Base-by-base conservation (phyloP, 306 rosid species). In the Pueraria montana region DNA sequence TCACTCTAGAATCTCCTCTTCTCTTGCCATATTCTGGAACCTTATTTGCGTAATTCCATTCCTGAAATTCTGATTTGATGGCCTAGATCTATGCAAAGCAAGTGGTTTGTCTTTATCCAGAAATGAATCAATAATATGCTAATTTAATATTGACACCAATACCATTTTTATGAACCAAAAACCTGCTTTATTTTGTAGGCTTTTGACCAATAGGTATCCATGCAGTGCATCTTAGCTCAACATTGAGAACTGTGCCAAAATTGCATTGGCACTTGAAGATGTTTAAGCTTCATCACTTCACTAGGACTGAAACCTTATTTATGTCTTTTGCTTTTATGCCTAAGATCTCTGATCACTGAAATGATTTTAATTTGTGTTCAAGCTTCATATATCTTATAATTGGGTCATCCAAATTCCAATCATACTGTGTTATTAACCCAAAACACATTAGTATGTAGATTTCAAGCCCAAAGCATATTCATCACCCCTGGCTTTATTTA, bases 371-470 rank as follows among this genome's bases (percentile, higher is more conserved):
- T 58, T 42, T 71, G 38, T 80, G 24, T 12, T 58, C 63, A 30
- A 18, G 32, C 48, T 34, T 52, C 30, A 52, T 46, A 52, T 11
- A 80, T 70, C 71, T 56, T 70, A 56, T 80, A 26, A 66, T 36
- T 65, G 42, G 42, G 13, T n/a, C 16, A 56, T 55, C 23, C n/a
- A n/a, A n/a, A n/a, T n/a, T n/a, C n/a, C 61, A 69, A 21, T 63
- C 48, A 26, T 67, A 30, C 20, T 9, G 45, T 10, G 9, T 36
- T 13, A 23, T 78, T 66, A 14, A 67, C 83, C 68, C 45, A 36
- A 36, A 50, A 23, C 55, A 77, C 64, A 18, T 49, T 10, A 21
- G 76, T 34, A 45, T 61, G 43, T 38, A 14, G 58, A 52, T 79
- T 66, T 49, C 68, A 23, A 38, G 67, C 45, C 55, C 42, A 36